Conservation (phyloP, 2,329 filamentous ascomycete genomes). For the Hypoxylon sp. region DNA sequence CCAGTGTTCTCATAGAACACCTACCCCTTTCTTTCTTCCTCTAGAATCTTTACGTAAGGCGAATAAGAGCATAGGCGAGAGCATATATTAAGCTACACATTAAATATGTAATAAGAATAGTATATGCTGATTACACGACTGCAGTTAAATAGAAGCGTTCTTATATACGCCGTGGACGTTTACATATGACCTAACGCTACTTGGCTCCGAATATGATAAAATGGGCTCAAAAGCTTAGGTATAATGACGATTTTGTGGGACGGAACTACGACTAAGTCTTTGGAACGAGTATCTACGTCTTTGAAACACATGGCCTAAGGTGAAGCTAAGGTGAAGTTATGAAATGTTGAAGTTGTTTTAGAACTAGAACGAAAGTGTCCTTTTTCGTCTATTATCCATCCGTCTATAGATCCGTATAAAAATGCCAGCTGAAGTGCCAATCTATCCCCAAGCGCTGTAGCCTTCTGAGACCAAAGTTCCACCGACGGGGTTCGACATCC, state of each 20-base stretch:
- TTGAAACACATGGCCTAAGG: neutral
- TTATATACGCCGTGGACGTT: no score
- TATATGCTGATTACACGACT: no score
- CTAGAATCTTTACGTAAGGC: neutral
- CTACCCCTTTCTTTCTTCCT: neutral
- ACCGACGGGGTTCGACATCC: constrained; percentile 24
- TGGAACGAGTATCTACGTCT: neutral
- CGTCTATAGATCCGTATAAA: constrained; percentile 44
- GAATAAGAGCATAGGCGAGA: neutral
- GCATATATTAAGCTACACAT: no score
- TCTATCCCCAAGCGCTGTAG: constrained; percentile 24
- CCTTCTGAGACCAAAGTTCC: constrained; percentile 30
- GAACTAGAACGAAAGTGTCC: constrained; percentile 37
- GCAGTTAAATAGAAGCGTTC: no score
- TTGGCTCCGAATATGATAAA: neutral
- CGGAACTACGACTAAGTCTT: neutral
- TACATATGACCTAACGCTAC: neutral
- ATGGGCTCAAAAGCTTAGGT: neutral
- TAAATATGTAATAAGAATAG: no score
- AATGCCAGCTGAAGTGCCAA: constrained; percentile 24
- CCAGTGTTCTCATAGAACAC: neutral
- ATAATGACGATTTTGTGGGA: neutral
- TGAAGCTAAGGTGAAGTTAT: neutral
- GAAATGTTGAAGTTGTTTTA: constrained; percentile 1
- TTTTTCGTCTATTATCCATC: constrained; percentile 46